Evolutionary conservation across 2,329 filamentous ascomycete species (phyloP), one percentile per base, ranked within the genome.

Genomic region (Xylariales sp.): DNA sequence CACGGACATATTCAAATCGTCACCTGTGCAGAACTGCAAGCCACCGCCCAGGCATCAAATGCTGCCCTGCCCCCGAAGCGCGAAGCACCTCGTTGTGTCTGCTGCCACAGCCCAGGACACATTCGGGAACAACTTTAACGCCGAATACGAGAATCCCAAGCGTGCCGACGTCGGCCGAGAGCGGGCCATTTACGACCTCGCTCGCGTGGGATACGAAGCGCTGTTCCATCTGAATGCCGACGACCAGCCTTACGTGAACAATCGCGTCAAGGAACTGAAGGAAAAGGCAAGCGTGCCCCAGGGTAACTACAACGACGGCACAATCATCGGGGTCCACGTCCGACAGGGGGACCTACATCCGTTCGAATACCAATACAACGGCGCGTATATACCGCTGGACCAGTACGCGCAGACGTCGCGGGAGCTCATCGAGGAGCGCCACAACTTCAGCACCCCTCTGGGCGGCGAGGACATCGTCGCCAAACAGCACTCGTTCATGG

Each of bases 301-400:
- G 32, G 80, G 80, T 45, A 77, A 80, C 23, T 78, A 82, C 7
- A 83, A 83, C 30, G 85, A 86, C 57, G 83, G 87, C 16, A 82
- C 84, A 3, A 78, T 87, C 39, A 82, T 97, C 46, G 93, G 92
- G 28, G 80, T 96, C 58, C 94, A 97, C 72, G 87, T 97, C 66
- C 91, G 93, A 12, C 91, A 90, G 63, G 93, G 93, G 34, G 93
- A 97, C 77, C 84, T 88, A 8, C 92, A 93, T 72, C 93, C 93
- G 0, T 84, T 89, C 65, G 92, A 95, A 77, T 90, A 86, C 74
- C 91, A 94, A 77, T 95, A 94, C 79, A 86, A 87, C 52, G 86
- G 90, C 62, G 91, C 91, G 36, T 97, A 97, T 75, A 88, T 97
- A 18, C 94, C 94, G 0, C 83, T 93, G 0, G 86, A 90, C 61